phyloP scores from a whole-genome alignment of 148 eudicot species.

The Chenopodium berlandieri region DNA sequence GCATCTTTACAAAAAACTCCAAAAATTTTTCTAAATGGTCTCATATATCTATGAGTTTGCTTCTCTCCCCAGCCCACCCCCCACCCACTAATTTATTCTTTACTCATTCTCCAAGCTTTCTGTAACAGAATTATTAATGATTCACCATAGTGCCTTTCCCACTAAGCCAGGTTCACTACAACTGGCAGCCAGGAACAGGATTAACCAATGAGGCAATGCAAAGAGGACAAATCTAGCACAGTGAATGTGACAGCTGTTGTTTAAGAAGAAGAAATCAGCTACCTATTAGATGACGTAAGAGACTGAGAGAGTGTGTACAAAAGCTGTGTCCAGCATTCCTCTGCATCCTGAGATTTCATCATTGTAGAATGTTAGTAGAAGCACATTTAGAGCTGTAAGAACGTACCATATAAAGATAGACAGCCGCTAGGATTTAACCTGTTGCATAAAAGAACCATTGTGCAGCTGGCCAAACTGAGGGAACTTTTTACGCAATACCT shows the following conservation, averaged over 20 bases:
- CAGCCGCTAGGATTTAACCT: conserved; percentile 42
- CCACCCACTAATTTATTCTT: too few relatives aligned
- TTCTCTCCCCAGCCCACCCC: too few relatives aligned
- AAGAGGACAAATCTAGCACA: not conserved
- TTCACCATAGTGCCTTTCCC: not conserved
- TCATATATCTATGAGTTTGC: too few relatives aligned
- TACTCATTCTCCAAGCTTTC: not conserved
- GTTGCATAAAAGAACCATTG: conserved; percentile 95
- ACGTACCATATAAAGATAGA: conserved; percentile 7
- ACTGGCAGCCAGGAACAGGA: not conserved
- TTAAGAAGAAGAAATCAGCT: conserved; percentile 19
- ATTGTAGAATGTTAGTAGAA: not conserved
- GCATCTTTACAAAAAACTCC: not conserved
- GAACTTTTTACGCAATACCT: conserved; percentile 89
- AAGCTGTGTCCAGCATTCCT: conserved; percentile 97
- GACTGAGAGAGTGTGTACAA: conserved; percentile 82
- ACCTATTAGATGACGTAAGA: conserved; percentile 70
- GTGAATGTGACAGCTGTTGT: not conserved
- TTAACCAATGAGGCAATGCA: not conserved
- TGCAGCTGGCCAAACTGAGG: conserved; percentile 98
- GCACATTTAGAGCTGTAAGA: conserved; percentile 7
- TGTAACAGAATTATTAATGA: not conserved
- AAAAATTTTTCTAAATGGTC: not conserved
- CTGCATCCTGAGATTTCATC: conserved; percentile 72
- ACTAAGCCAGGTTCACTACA: not conserved